Evolutionary conservation across 306 rosid genomes (phyloP).

Genomic region (Acacia confusa): DNA sequence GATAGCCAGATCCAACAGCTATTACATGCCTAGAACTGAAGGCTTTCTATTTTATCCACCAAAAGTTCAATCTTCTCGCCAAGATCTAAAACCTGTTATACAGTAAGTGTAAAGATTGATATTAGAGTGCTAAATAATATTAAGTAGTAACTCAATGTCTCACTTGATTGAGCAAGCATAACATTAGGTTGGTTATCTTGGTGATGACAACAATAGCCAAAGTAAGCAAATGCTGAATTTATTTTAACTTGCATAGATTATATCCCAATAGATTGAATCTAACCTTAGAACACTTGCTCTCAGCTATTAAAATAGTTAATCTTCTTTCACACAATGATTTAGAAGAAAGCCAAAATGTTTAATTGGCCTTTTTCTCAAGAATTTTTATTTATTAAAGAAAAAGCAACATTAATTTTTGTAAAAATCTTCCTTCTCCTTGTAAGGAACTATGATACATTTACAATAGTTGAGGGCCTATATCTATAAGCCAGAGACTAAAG

Average conservation of each 20-base stretch:
- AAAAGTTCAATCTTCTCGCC: conserved; percentile 96
- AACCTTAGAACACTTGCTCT: too few species aligned
- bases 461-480: background rate
- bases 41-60: conserved; percentile 92
- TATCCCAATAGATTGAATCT: background rate
- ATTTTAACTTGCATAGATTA: background rate
- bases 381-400: background rate
- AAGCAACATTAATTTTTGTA: background rate
- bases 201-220: background rate
- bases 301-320: too few species aligned
- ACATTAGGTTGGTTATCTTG: background rate
- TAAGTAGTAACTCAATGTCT: conserved; percentile 4
- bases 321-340: background rate
- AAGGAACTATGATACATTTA: background rate
- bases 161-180: background rate
- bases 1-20: too few species aligned
- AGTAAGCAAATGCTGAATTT: background rate
- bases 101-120: conserved; percentile 19
- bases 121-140: background rate
- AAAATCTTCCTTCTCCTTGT: background rate
- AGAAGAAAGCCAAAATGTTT: background rate
- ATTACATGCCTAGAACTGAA: conserved; percentile 91
- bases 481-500: background rate
- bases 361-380: background rate
- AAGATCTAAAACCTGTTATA: conserved; percentile 87